Conservation (phyloP, 2,329 filamentous ascomycete species). For the Talaromyces sp. region DNA sequence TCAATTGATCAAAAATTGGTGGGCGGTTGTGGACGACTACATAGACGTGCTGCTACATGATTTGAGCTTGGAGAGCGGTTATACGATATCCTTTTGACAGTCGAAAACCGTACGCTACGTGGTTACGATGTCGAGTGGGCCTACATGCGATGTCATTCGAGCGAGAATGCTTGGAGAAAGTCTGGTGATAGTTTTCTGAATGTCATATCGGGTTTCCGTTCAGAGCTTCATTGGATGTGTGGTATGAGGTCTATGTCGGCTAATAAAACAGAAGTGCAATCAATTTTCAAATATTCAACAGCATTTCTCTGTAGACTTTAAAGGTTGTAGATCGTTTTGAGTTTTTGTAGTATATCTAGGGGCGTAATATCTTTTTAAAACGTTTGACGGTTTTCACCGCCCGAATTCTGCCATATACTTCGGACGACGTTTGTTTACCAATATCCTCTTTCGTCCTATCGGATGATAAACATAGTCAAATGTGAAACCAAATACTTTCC, state of each 20-base stretch:
- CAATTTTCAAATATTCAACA: slow-evolving; percentile 2
- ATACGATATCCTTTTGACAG: neutral
- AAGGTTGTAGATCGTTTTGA: neutral
- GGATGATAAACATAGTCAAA: neutral
- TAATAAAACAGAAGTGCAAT: slow-evolving; percentile 14
- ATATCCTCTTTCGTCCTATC: neutral
- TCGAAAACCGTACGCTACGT: neutral
- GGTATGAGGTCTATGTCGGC: neutral
- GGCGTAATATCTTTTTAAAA: neutral
- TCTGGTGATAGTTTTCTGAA: slow-evolving; percentile 3
- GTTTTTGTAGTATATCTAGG: no score
- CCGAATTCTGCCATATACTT: slow-evolving; percentile 13
- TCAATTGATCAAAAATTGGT: slow-evolving; percentile 6
- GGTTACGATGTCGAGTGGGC: slow-evolving; percentile 1
- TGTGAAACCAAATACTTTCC: neutral
- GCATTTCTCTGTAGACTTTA: neutral
- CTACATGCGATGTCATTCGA: slow-evolving; percentile 1
- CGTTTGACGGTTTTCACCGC: neutral
- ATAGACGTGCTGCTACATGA: slow-evolving; percentile 13
- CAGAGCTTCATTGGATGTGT: neutral
- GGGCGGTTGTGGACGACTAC: slow-evolving; percentile 8
- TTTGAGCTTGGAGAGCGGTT: slow-evolving; percentile 7
- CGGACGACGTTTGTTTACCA: slow-evolving; percentile 2
- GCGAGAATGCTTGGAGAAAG: neutral
- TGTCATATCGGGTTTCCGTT: slow-evolving; percentile 6